These are phyloP conservation scores for Dendrobium huoshanense DNA, from an alignment of 106 monocot species.

Conservation along the genomic window DNA sequence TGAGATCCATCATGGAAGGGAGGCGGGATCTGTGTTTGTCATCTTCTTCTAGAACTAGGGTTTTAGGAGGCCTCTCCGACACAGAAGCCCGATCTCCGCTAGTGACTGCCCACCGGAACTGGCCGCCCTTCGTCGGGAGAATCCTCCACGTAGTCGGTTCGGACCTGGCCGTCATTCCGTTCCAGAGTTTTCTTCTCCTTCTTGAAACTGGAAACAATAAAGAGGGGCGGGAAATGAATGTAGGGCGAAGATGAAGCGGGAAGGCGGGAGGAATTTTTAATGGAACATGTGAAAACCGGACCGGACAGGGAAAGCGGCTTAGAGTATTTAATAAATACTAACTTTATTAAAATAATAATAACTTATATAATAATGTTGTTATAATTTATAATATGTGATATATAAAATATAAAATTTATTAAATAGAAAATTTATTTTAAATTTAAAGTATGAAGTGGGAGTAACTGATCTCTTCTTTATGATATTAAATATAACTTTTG, in stretches of 20 bases:
- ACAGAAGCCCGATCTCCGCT: neutral
- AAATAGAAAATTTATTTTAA: no score
- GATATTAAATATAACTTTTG: no score
- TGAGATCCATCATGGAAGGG: slow-evolving; percentile 47
- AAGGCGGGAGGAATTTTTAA: neutral
- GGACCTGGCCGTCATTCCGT: slow-evolving; percentile 11
- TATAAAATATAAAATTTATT: no score
- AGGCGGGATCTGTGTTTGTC: neutral
- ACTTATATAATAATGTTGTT: no score
- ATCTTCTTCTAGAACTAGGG: slow-evolving; percentile 8
- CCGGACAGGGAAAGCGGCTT: no score
- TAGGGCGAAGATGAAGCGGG: neutral
- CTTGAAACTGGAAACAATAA: neutral
- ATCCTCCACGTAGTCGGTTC: slow-evolving; percentile 33
- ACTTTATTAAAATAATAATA: no score
- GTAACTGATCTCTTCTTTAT: no score
- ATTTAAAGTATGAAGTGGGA: no score
- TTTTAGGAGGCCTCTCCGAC: neutral
- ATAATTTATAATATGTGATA: no score
- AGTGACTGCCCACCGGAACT: slow-evolving; percentile 31
- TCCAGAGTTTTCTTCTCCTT: neutral
- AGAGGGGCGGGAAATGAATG: neutral
- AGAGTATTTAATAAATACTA: no score
- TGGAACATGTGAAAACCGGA: neutral
- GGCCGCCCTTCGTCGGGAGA: slow-evolving; percentile 14